Evolutionary conservation across 371 early-diverging fungal genomes (phyloP).

Genomic region (Fennellomyces sp.): DNA sequence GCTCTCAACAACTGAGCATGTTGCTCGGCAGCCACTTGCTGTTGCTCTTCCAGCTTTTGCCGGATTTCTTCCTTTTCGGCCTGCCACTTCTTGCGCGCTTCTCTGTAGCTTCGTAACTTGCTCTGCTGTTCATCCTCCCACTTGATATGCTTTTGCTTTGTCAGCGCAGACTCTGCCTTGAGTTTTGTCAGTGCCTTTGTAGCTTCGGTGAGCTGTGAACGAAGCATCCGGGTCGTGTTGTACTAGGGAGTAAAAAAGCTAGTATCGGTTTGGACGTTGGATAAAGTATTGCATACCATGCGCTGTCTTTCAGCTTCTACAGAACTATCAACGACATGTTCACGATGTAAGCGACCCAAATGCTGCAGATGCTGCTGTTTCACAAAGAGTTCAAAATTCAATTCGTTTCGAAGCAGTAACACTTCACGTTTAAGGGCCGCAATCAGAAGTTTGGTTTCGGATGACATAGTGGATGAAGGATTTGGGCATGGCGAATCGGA

Average conservation of each 20-base stretch:
- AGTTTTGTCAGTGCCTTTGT: constrained; percentile 54
- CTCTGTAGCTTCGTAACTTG: constrained; percentile 59
- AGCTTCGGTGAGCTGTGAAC: constrained; percentile 57
- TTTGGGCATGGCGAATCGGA: neutral
- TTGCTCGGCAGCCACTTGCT: constrained; percentile 27
- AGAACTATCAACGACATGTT: constrained; percentile 65
- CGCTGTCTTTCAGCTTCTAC: constrained; percentile 68
- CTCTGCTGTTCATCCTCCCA: constrained; percentile 68
- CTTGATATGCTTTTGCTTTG: constrained; percentile 62
- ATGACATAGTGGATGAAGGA: constrained; percentile 11
- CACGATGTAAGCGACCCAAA: constrained; percentile 65
- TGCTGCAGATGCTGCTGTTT: constrained; percentile 73
- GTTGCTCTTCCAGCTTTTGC: constrained; percentile 52
- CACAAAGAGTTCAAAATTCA: constrained; percentile 69
- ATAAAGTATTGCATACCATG: constrained; percentile 29
- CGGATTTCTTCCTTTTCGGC: constrained; percentile 47
- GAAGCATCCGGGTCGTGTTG: constrained; percentile 59
- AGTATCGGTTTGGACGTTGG: neutral
- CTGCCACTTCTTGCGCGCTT: constrained; percentile 61
- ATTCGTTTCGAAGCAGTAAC: constrained; percentile 59
- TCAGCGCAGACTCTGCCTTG: constrained; percentile 54
- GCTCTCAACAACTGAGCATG: constrained; percentile 30
- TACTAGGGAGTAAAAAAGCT: constrained; percentile 27
- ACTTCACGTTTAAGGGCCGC: constrained; percentile 62
- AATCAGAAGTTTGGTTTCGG: constrained; percentile 37